Evolutionary conservation across 345 rosid species (phyloP).

Genomic region (Ricinus communis): DNA sequence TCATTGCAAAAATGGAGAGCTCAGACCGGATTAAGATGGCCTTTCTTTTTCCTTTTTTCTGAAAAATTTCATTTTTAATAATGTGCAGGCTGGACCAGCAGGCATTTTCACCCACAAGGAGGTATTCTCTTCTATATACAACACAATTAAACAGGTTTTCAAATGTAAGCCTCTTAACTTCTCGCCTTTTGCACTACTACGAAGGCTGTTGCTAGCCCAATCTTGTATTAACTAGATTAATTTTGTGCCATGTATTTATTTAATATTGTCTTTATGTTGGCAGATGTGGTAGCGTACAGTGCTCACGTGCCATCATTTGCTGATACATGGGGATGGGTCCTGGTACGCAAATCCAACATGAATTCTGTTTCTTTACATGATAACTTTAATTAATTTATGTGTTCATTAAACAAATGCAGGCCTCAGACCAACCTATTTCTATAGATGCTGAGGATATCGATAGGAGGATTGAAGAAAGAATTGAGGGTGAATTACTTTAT

Average conservation of each 20-base stretch:
- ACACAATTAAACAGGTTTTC: constrained; percentile 90
- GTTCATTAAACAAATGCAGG: too few relatives aligned
- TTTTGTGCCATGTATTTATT: neutral
- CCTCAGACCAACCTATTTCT: constrained; percentile 76
- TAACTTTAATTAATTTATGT: neutral
- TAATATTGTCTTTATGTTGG: constrained; percentile 7
- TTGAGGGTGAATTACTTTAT: constrained; percentile 65
- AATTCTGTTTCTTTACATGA: too few relatives aligned
- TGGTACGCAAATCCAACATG: constrained; percentile 39
- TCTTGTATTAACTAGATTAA: neutral
- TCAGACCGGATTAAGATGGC: too few relatives aligned
- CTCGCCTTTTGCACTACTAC: too few relatives aligned
- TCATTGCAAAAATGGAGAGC: too few relatives aligned
- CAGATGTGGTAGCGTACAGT: constrained; percentile 86
- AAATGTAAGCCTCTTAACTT: constrained; percentile 65
- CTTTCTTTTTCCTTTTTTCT: neutral
- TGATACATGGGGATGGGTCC: constrained; percentile 99
- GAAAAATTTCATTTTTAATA: too few relatives aligned
- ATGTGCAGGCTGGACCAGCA: constrained; percentile 87
- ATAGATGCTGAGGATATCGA: constrained; percentile 66
- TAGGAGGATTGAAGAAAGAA: constrained; percentile 60
- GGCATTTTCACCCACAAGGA: constrained; percentile 94
- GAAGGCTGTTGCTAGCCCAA: too few relatives aligned
- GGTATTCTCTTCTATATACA: constrained; percentile 86
- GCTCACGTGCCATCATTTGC: constrained; percentile 98